phyloP scores from a whole-genome alignment of 2,329 filamentous ascomycete species.

The Sporothrix phasma region DNA sequence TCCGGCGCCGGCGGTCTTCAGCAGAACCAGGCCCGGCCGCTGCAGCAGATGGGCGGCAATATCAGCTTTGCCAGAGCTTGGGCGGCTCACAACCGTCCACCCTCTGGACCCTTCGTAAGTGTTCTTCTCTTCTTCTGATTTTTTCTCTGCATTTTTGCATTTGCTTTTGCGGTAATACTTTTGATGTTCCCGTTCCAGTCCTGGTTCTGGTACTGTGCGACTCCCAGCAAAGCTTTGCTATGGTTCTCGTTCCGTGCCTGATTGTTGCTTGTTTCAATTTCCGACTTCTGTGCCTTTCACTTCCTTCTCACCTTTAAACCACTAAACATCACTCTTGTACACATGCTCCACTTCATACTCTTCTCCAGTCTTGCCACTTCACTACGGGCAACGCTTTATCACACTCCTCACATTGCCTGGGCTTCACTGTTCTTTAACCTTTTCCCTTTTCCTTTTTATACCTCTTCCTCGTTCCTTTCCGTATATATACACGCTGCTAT shows the following conservation, averaged over 20 bases:
- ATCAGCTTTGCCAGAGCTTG: slow-evolving; percentile 59
- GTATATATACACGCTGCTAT: neutral
- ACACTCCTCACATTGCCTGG: slow-evolving; percentile 26
- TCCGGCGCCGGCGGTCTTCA: slow-evolving; percentile 34
- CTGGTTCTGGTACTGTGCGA: too few relatives aligned
- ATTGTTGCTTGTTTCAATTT: slow-evolving; percentile 4
- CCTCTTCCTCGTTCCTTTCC: too few relatives aligned
- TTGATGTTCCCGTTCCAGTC: too few relatives aligned
- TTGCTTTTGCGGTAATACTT: too few relatives aligned
- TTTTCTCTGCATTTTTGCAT: neutral
- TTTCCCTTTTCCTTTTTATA: neutral
- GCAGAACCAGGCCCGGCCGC: slow-evolving; percentile 36
- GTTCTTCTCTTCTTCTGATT: slow-evolving; percentile 7
- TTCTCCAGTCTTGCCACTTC: neutral
- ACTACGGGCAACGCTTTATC: neutral
- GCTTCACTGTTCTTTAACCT: slow-evolving; percentile 43
- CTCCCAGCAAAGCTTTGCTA: neutral
- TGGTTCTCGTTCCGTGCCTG: neutral
- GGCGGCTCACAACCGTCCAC: slow-evolving; percentile 53
- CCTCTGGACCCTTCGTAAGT: slow-evolving; percentile 58
- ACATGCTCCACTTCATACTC: neutral
- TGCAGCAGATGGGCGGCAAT: slow-evolving; percentile 45
- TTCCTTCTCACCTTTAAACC: neutral
- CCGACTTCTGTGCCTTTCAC: slow-evolving; percentile 1
- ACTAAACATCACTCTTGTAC: neutral